Conservation (phyloP, 2,329 filamentous ascomycete genomes). For the Neodidymelliopsis sp. region DNA sequence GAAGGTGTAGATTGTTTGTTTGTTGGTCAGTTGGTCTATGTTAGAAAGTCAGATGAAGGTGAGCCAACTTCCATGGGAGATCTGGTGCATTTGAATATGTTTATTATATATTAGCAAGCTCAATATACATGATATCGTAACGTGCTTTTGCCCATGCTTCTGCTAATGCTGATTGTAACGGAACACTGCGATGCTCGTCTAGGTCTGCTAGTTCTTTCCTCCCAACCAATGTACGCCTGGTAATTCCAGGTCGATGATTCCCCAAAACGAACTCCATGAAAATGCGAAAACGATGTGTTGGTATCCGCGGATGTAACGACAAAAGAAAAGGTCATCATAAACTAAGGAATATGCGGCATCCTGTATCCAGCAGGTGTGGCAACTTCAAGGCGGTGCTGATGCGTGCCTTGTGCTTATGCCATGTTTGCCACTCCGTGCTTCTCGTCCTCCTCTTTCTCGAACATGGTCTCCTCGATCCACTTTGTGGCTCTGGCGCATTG, state of each 20-base stretch:
- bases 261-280: constrained; percentile 9
- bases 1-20: too few species aligned
- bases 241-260: constrained; percentile 3
- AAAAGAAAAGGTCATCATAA: constrained; percentile 18
- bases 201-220: neutral
- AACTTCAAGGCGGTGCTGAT: neutral
- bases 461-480: constrained; percentile 58
- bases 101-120: constrained; percentile 12
- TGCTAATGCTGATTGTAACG: neutral
- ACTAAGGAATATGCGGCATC: constrained; percentile 7
- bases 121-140: constrained; percentile 8
- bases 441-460: constrained; percentile 54
- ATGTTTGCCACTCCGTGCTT: constrained; percentile 39
- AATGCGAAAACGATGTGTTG: constrained; percentile 15
- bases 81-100: neutral
- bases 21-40: too few species aligned
- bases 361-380: constrained; percentile 13
- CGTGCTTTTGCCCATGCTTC: neutral
- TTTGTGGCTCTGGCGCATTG: constrained; percentile 58
- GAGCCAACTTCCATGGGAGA: too few species aligned
- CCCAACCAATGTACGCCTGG: constrained; percentile 4
- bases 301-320: constrained; percentile 18
- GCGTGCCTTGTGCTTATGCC: constrained; percentile 28
- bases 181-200: neutral
- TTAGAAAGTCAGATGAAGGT: too few species aligned